Evolutionary conservation across 139 green algal genomes (phyloP).

Genomic region (Axilococcus clingmanii): DNA sequence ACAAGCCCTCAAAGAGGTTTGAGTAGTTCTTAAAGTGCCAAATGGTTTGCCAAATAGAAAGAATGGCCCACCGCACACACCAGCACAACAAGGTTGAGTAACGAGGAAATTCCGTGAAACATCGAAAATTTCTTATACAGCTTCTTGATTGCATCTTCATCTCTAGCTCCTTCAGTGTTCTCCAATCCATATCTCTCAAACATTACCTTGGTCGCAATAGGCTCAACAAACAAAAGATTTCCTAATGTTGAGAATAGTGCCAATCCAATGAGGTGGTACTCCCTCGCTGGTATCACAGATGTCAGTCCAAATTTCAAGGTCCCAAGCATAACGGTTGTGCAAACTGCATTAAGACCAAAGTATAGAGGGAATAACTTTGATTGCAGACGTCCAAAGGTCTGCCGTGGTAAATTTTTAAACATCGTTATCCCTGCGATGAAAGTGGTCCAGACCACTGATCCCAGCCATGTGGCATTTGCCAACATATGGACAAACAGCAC

Average conservation of each 20-base stretch:
- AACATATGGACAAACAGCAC: constrained; percentile 33
- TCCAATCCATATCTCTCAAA: constrained; percentile 62
- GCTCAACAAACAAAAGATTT: constrained; percentile 53
- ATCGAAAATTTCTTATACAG: constrained; percentile 54
- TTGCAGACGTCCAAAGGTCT: constrained; percentile 51
- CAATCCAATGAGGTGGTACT: constrained; percentile 5
- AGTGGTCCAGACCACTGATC: constrained; percentile 31
- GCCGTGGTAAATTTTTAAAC: constrained; percentile 59
- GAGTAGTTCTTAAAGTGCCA: constrained; percentile 7
- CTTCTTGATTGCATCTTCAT: constrained; percentile 25
- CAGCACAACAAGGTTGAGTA: constrained; percentile 49
- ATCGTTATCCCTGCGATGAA: constrained; percentile 38
- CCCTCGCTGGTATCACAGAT: constrained; percentile 1
- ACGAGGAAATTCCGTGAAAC: constrained; percentile 43
- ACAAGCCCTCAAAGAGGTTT: constrained; percentile 6
- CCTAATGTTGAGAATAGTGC: constrained; percentile 15
- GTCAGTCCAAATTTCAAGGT: constrained; percentile 13
- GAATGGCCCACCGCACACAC: constrained; percentile 33
- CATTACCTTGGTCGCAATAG: constrained; percentile 46
- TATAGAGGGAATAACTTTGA: constrained; percentile 56
- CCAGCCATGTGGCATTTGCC: constrained; percentile 24
- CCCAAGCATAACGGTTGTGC: constrained; percentile 3
- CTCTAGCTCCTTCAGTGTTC: constrained; percentile 19
- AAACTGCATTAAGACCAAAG: constrained; percentile 16
- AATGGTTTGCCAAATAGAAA: constrained; percentile 24